These are phyloP conservation scores for Ustilago cynodontis DNA, from an alignment of 1,284 basidiomycete species.

Conservation along the genomic window DNA sequence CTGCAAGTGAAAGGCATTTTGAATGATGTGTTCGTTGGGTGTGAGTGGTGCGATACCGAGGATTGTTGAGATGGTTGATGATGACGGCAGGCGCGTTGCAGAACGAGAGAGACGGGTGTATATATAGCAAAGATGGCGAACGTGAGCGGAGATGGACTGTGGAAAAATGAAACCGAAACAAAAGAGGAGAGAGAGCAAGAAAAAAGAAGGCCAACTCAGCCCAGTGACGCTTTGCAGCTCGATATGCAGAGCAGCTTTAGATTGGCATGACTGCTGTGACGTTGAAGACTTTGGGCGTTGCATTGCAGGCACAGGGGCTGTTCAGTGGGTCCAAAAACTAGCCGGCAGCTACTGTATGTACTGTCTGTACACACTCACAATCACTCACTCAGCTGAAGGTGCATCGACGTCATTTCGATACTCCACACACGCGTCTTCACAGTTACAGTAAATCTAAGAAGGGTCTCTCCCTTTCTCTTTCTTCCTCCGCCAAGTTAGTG, in stretches of 20 bases:
- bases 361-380: too few relatives aligned
- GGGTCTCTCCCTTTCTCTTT: neutral
- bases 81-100: neutral
- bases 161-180: neutral
- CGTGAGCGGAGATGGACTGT: neutral
- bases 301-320: neutral
- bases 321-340: neutral
- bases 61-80: neutral
- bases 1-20: conserved; percentile 65
- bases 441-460: neutral
- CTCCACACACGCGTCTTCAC: neutral
- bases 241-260: conserved; percentile 3
- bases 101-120: neutral
- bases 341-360: too few relatives aligned
- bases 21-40: conserved; percentile 2
- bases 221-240: neutral
- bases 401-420: conserved; percentile 17
- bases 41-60: neutral
- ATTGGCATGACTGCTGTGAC: conserved; percentile 12
- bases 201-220: neutral
- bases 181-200: neutral
- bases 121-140: neutral
- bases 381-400: neutral
- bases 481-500: too few relatives aligned
- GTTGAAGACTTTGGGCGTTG: neutral